Evolutionary conservation across 306 rosid species (phyloP).

Genomic region (Lathyrus tuberosus): DNA sequence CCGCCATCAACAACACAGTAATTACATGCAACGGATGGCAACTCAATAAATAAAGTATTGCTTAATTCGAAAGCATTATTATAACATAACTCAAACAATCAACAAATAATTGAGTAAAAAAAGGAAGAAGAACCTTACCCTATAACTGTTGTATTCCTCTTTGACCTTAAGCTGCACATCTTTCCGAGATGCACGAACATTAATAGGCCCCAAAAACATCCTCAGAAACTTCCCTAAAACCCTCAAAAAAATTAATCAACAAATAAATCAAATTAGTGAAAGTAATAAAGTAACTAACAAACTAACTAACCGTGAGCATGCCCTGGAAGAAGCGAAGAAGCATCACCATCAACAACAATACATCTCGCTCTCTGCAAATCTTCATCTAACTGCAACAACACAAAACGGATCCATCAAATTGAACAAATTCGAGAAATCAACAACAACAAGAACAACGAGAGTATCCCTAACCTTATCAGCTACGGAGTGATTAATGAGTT

Average conservation of each 20-base stretch:
- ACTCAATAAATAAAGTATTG: background rate
- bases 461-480: constrained; percentile 45
- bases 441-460: too few species aligned
- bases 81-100: background rate
- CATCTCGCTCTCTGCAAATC: constrained; percentile 83
- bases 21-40: background rate
- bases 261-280: background rate
- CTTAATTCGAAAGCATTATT: background rate
- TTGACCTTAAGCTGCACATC: constrained; percentile 94
- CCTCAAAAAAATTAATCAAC: background rate
- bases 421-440: too few species aligned
- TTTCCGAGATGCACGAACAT: constrained; percentile 84
- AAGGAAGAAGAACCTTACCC: constrained; percentile 38
- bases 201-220: constrained; percentile 96
- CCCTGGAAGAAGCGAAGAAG: constrained; percentile 77
- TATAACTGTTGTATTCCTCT: constrained; percentile 95
- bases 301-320: constrained; percentile 65
- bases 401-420: background rate
- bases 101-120: background rate
- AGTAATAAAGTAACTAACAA: background rate
- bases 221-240: constrained; percentile 69
- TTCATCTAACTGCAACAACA: constrained; percentile 62
- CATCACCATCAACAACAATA: constrained; percentile 82
- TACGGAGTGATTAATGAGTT: constrained; percentile 56
- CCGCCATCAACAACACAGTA: too few species aligned